Conservation (phyloP, 2,329 filamentous ascomycete species). For the Volutella citrinella region DNA sequence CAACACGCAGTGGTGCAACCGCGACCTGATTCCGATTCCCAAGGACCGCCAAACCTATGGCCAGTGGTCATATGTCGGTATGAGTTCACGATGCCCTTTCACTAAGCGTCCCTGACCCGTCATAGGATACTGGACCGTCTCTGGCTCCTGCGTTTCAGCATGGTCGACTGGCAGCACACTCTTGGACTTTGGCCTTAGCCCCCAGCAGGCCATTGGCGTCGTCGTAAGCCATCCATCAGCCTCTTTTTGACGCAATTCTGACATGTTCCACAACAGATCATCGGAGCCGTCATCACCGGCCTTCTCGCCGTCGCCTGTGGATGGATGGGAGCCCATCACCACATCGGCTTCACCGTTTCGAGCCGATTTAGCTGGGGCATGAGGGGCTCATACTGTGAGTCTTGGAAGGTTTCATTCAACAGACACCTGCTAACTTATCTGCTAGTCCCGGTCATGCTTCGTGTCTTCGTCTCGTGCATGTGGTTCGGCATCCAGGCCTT, state of each 20-base stretch:
- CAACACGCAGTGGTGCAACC: constrained; percentile 31
- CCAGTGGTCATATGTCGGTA: constrained; percentile 24
- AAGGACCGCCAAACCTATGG: constrained; percentile 23
- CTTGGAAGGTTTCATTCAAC: too few relatives aligned
- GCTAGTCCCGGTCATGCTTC: constrained; percentile 23
- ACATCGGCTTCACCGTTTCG: constrained; percentile 25
- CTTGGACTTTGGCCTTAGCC: constrained; percentile 23
- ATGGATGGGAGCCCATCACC: constrained; percentile 22
- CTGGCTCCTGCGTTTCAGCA: constrained; percentile 22
- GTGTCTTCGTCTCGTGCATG: constrained; percentile 23
- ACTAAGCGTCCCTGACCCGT: neutral
- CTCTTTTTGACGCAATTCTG: neutral
- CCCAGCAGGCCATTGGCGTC: constrained; percentile 23
- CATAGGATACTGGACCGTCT: constrained; percentile 22
- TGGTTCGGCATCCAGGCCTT: constrained; percentile 30
- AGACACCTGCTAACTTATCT: constrained; percentile 1
- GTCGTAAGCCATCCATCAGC: constrained; percentile 15
- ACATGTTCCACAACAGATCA: constrained; percentile 7
- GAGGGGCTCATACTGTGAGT: constrained; percentile 39
- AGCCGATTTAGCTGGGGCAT: constrained; percentile 46
- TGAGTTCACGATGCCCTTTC: neutral
- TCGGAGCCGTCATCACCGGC: constrained; percentile 18
- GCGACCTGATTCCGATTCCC: constrained; percentile 29
- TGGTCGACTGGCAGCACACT: constrained; percentile 24
- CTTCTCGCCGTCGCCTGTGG: constrained; percentile 17